Evolutionary conservation across 805 yeast genomes (phyloP), one percentile per base, ranked within the genome.

Genomic region (Metschnikowia anglica): DNA sequence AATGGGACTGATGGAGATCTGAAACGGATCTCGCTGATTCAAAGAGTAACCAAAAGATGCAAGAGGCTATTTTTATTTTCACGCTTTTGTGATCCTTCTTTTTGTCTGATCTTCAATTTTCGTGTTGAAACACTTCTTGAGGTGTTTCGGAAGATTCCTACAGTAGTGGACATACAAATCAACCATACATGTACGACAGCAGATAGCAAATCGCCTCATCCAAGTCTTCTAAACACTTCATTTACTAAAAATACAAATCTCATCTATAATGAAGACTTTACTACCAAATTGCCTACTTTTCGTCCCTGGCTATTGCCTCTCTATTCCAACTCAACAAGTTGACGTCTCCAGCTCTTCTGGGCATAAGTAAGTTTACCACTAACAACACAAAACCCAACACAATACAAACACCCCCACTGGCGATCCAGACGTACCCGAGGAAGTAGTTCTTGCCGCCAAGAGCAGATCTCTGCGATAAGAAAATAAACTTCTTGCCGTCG

Each of bases 401-500:
- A 24, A 82, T 66, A 59, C 90, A 83, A 11, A 85, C 65, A 23
- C 81, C 83, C 17, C 93, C 95, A 39, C 82, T 85, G 24, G 77
- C 86, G 49, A 86, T 74, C 85, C 90, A 86, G 29, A 80, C 70
- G 39, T 79, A 72, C 24, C 93, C 95, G 51, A 86, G 64, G 56
- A 85, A 85, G 29, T 74, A 60, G 61, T 86, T 86, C 62, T 81
- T 83, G 18, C 93, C 91, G 12, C 95, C 95, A 49, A 83, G 74
- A 4, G 77, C 81, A 2, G 88, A 80, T 47, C 87, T 74, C 31
- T 88, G 88, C 3, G 87, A 76, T 20, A 86, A 51, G 55, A 78
- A 85, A 19, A 86, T 62, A 43, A 74, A 79, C 61, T 86, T 86
- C 43, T 77, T 75, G 42, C 91, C 91, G 5, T 80, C 66, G 60